Base-by-base conservation (phyloP, 2,329 filamentous ascomycete species). In the Colletotrichum graminicola region DNA sequence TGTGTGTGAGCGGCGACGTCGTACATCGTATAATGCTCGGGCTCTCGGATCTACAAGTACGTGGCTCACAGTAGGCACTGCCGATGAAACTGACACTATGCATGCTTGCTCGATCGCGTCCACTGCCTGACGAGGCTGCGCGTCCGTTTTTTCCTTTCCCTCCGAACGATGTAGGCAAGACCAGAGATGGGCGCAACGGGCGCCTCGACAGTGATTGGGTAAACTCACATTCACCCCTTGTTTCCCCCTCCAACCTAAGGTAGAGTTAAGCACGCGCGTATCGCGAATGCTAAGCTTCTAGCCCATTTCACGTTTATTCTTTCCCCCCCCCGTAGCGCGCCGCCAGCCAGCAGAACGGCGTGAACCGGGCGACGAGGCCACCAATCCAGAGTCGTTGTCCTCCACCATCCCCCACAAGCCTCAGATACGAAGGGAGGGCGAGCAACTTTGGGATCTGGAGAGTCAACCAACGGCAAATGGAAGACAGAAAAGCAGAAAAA, bases 221-320 rank as follows among this genome's bases (percentile, higher is more conserved):
- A 47, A 47, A 47, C 55, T 39, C 36, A 59, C 36, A 6, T 43
- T 41, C 1, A n/a, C 7, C 10, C 10, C 29, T 11, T 45, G 18
- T 45, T 8, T 16, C 18, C 12, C 56, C 36, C 43, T 26, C 39
- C 34, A 10, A 34, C n/a, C n/a, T 4, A 41, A 26, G 8, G 43
- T n/a, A 45, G 21, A 45, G 43, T 45, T 45, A n/a, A 41, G 26
- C 43, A n/a, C 56, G 26, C 26, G 36, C 29, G 49, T 51, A 51
- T 43, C 56, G 56, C 23, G 39, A 45, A 32, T 26, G 26, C 56
- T 60, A 60, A 60, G 56, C 56, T 45, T 60, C 39, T 18, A 32
- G 56, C 26, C 56, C 39, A 32, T 32, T n/a, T 29, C 56, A 32
- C 45, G 56, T 60, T 32, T 60, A 34, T 32, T 45, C 21, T 11